Evolutionary conservation across 1,284 basidiomycete species (phyloP).

Genomic region (Meira nashicola): DNA sequence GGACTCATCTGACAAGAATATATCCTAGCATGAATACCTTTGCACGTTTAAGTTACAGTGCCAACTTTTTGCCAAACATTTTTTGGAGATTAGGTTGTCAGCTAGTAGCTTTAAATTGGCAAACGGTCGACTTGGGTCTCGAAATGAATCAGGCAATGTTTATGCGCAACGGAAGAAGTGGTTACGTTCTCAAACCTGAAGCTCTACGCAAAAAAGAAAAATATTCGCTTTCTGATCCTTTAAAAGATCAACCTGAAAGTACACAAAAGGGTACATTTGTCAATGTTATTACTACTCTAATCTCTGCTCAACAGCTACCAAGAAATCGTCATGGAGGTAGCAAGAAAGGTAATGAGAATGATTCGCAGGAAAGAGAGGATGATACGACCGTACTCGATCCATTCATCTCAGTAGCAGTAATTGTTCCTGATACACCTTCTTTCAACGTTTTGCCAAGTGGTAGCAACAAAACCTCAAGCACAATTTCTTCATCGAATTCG

Average conservation of each 20-base stretch:
- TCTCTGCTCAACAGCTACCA: conserved; percentile 91
- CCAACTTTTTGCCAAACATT: conserved; percentile 83
- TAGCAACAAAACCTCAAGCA: too few species aligned
- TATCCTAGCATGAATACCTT: conserved; percentile 77
- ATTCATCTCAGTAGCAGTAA: conserved; percentile 32
- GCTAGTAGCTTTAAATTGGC: conserved; percentile 96
- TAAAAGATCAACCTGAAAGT: conserved; percentile 24
- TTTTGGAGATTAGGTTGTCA: conserved; percentile 89
- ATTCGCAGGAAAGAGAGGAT: too few species aligned
- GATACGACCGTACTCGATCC: conserved; percentile 38
- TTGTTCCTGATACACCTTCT: conserved; percentile 18
- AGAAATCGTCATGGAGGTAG: conserved; percentile 23
- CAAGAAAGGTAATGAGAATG: conserved; percentile 27
- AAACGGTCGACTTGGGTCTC: conserved; percentile 67
- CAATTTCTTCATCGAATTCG: too few species aligned
- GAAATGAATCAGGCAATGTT: conserved; percentile 95
- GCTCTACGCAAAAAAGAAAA: conserved; percentile 63
- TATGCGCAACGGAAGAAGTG: conserved; percentile 72
- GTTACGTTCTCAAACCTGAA: conserved; percentile 85
- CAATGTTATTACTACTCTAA: conserved; percentile 21
- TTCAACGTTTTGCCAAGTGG: too few species aligned
- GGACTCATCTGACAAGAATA: conserved; percentile 75
- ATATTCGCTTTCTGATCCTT: too few species aligned
- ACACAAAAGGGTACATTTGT: conserved; percentile 21
- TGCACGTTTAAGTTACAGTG: conserved; percentile 39